Evolutionary conservation across 1,284 basidiomycete species (phyloP), one percentile per base, ranked within the genome.

Genomic region (Heliocybe sulcata): DNA sequence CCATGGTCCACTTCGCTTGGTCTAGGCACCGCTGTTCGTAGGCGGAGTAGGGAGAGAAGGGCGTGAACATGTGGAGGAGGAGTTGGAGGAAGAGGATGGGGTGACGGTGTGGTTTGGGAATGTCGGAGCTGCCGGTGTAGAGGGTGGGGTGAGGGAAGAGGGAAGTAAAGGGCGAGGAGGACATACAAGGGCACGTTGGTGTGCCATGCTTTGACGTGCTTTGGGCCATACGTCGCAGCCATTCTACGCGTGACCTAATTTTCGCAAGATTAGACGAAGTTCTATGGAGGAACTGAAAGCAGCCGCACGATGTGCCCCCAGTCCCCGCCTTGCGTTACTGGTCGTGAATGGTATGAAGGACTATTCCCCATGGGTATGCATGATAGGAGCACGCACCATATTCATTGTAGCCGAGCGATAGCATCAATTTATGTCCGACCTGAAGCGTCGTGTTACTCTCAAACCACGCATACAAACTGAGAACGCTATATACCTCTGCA

Each of bases 271-370:
- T 38, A 2, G 25, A 3, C 35, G 6, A 35, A 42, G n/a, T 31
- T 23, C 20, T 50, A 27, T n/a, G 35, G 29, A 49, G 33, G 35
- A 48, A 49, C 11, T 35, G 2, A 52, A 48, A n/a, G 58, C 69
- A 54, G n/a, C n/a, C n/a, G n/a, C 53, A 75, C 76, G n/a, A 61
- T 35, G 53, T 62, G 66, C 2, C 76, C 76, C 74, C 73, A 77
- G 60, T 77, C 76, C 8, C 76, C 76, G 19, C 76, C 76, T 62
- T 77, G 74, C 1, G 71, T 69, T 0, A 77, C 76, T 77, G 23
- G 27, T 14, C 10, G 16, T 19, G 6, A 56, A 19, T 35, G 2
- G 23, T 31, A 20, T 51, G 11, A 2, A 35, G 42, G 26, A 42
- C 19, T 29, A 22, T 14, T 27, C 22, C 8, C 23, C 11, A 27